These are phyloP conservation scores for Lactarius psammicola DNA, from an alignment of 768 basidiomycete species.

Conservation along the genomic window DNA sequence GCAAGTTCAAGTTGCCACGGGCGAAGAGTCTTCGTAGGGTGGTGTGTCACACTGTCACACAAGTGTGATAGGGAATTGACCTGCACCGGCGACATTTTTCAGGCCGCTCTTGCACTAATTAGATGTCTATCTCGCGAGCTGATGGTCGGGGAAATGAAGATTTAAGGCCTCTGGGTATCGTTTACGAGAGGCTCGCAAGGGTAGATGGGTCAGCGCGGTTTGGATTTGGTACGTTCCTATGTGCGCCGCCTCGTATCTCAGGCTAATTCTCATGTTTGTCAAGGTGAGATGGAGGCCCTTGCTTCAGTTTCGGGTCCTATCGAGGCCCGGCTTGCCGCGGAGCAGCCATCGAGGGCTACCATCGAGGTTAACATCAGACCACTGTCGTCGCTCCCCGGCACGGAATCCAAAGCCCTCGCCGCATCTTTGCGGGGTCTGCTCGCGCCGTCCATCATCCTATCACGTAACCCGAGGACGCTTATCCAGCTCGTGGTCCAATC, in stretches of 20 bases:
- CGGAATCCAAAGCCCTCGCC: constrained; percentile 60
- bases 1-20: not conserved
- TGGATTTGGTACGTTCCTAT: constrained; percentile 48
- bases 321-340: constrained; percentile 64
- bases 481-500: constrained; percentile 78
- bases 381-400: constrained; percentile 64
- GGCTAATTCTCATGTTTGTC: not conserved
- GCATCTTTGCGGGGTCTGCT: constrained; percentile 55
- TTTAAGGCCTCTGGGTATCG: constrained; percentile 42
- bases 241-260: constrained; percentile 17
- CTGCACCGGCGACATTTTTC: not conserved
- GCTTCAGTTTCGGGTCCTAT: constrained; percentile 81
- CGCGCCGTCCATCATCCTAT: constrained; percentile 61
- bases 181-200: constrained; percentile 61
- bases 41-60: constrained; percentile 1
- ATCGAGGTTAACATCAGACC: constrained; percentile 76
- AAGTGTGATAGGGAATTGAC: not conserved
- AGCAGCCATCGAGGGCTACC: constrained; percentile 68
- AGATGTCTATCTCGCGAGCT: constrained; percentile 31
- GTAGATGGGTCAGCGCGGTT: constrained; percentile 79
- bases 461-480: constrained; percentile 65
- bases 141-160: constrained; percentile 41
- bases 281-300: constrained; percentile 47
- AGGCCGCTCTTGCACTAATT: not conserved
- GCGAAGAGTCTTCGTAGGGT: too few relatives aligned